Evolutionary conservation across 805 yeast species (phyloP), one percentile per base, ranked within the genome.

Genomic region (Candida silvatica): DNA sequence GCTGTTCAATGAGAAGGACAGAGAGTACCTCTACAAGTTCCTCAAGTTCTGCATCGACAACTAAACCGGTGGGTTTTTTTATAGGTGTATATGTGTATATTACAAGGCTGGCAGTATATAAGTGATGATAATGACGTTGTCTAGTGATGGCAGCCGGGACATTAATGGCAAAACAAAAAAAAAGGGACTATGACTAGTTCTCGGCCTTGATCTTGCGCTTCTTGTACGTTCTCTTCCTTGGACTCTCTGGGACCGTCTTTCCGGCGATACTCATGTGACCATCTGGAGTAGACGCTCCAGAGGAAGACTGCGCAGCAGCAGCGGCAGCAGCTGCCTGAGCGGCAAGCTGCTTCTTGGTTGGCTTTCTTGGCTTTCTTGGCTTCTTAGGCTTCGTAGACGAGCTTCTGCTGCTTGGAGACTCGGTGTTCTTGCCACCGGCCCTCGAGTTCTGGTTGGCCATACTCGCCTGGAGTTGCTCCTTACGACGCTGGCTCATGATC

Each of bases 1-100:
- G 92, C 67, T 82, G 16, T 83, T 79, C 49, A 75, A 80, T 37
- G 77, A 69, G 30, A 72, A 67, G 6, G 88, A 81, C 48, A 64
- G 90, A 53, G 68, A 67, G 30, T 71, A 72, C 45, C 59, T 82
- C 28, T 71, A 62, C 46, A 72, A 76, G 36, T 37, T 56, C 17
- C 35, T 56, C 20, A 44, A 48, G 29, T 56, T 42, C 33, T 56
- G 60, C 41, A 41, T 47, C 26, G 56, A 50, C 14, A 48, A 40
- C 24, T 46, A 20, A 9, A 28, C 16, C 17, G 18, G 31, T 28
- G 15, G 9, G 15, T 27, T 27, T 7, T 27, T 8, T 27, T 17
- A 29, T 7, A 11, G 12, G 16, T 19, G 17, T 29, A 19, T 17
- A n/a, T 11, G 14, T 19, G 6, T n/a, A n/a, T n/a, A n/a, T n/a